A percentile compares a stretch with the other conserved stretches of the same genome.
Conservation (phyloP, 108 stramenopile species). For the Aurantiochytrium sp. region DNA sequence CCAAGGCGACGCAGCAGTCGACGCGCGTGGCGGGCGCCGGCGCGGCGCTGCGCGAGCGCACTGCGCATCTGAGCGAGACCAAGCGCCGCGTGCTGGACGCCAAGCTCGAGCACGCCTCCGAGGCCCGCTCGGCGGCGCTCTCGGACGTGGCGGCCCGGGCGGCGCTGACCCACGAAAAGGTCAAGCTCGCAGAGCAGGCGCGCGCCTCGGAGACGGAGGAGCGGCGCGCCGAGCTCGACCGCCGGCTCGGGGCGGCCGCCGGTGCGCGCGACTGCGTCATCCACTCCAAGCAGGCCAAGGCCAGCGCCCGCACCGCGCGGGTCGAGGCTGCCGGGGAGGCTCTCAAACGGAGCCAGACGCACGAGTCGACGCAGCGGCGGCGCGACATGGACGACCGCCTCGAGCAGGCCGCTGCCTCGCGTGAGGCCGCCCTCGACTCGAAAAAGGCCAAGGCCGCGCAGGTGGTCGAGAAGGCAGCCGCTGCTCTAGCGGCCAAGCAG, state of each 20-base stretch:
- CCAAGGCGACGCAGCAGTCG: background rate
- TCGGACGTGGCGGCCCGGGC: slow-evolving; percentile 15
- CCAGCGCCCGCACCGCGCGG: background rate
- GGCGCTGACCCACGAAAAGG: background rate
- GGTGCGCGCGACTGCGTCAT: background rate
- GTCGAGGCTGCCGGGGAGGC: slow-evolving; percentile 21
- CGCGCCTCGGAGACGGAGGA: background rate
- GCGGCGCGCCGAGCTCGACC: slow-evolving; percentile 8
- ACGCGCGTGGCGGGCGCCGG: background rate
- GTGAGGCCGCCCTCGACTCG: background rate
- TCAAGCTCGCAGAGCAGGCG: background rate
- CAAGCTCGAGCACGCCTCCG: background rate
- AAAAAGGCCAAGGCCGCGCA: background rate
- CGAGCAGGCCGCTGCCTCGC: background rate
- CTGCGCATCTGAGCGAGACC: background rate
- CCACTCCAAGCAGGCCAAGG: slow-evolving; percentile 21
- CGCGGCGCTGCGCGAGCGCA: background rate
- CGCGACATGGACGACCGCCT: background rate
- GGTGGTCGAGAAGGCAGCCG: background rate
- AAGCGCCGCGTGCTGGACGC: background rate
- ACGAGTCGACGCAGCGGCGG: background rate
- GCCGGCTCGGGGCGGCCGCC: background rate
- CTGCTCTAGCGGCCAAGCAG: background rate
- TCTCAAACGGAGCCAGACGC: background rate
- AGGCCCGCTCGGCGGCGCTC: background rate